Evolutionary conservation across 257 asterid genomes (phyloP).

Genomic region (Anisodus tanguticus): DNA sequence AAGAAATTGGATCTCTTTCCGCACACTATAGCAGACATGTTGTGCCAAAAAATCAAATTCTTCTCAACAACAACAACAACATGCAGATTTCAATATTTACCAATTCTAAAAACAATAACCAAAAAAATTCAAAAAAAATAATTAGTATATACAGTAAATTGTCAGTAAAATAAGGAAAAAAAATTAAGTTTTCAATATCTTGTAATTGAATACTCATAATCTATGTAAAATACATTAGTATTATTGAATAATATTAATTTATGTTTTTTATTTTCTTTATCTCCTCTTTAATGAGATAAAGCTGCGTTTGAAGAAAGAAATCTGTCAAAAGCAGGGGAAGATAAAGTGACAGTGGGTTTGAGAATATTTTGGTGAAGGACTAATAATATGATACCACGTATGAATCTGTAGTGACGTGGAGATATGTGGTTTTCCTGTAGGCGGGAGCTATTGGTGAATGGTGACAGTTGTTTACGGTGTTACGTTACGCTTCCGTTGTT

Average conservation of each 20-base stretch:
- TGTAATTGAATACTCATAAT: no score
- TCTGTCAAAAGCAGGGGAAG: constrained; percentile 26
- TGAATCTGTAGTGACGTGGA: neutral
- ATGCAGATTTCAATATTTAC: constrained; percentile 44
- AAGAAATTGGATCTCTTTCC: constrained; percentile 97
- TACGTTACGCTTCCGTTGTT: neutral
- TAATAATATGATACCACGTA: neutral
- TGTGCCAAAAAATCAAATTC: constrained; percentile 45
- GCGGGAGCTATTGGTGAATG: no score
- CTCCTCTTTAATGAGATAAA: neutral
- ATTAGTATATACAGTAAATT: no score
- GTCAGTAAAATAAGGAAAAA: no score
- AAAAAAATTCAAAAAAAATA: neutral
- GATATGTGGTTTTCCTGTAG: neutral
- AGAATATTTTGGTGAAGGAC: neutral
- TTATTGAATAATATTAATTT: no score
- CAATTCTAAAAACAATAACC: neutral
- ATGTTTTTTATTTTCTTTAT: neutral
- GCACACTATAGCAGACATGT: constrained; percentile 99
- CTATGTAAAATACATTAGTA: no score
- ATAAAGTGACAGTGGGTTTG: constrained; percentile 32
- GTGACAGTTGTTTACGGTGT: neutral
- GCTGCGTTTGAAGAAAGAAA: constrained; percentile 12
- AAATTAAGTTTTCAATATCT: no score
- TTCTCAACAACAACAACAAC: constrained; percentile 38